Percentiles rank a stretch among this genome's conserved stretches.
These are phyloP conservation scores for Sugiyamaella sp. DNA, from an alignment of 1,139 yeast genomes.

Conservation along the genomic window DNA sequence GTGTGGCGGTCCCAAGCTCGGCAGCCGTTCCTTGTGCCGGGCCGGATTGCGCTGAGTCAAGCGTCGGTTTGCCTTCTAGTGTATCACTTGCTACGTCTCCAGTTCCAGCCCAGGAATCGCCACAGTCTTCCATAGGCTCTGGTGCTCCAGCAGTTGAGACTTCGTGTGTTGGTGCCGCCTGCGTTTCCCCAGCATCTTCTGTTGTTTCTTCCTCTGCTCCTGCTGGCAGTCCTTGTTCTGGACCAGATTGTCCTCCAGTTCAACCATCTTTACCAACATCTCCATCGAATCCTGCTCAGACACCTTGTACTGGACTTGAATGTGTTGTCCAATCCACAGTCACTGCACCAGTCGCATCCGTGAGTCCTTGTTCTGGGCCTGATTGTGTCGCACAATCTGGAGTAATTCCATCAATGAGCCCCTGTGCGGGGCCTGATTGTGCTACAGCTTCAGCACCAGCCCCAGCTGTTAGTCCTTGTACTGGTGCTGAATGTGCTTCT, in stretches of 20 bases:
- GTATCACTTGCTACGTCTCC: neutral
- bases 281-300: neutral
- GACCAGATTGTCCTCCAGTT: neutral
- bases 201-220: neutral
- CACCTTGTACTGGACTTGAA: constrained; percentile 1
- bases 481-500: too few relatives aligned
- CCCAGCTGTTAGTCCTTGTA: neutral
- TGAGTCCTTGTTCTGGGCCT: too few relatives aligned
- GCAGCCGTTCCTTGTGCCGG: neutral
- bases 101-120: too few relatives aligned
- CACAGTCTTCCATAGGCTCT: too few relatives aligned
- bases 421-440: neutral
- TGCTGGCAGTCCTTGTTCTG: constrained; percentile 3
- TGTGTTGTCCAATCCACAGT: neutral
- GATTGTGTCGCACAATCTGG: too few relatives aligned
- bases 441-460: neutral
- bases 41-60: constrained; percentile 2
- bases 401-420: neutral
- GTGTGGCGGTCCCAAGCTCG: neutral
- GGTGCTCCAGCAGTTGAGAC: constrained; percentile 2
- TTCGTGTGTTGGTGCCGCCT: constrained; percentile 9
- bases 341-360: neutral
- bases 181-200: constrained; percentile 1
- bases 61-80: neutral
- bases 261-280: neutral